Evolutionary conservation across 2,329 filamentous ascomycete species (phyloP).

Genomic region (Epichloe festucae): DNA sequence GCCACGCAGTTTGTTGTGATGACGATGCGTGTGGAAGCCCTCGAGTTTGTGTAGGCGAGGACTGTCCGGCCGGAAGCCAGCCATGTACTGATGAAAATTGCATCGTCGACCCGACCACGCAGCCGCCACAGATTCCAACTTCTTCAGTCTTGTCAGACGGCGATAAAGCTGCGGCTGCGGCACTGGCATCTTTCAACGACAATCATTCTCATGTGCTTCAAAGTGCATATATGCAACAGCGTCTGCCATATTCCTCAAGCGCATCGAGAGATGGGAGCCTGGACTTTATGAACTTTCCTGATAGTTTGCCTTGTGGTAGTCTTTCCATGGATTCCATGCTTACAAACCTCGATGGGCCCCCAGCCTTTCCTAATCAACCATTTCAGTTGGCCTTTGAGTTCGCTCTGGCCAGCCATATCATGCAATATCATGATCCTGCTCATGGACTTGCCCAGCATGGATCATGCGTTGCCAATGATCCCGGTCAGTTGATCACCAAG

Average conservation of each 20-base stretch:
- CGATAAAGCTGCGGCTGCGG: constrained; percentile 17
- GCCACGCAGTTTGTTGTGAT: constrained; percentile 22
- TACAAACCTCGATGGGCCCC: constrained; percentile 2
- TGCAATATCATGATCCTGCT: constrained; percentile 17
- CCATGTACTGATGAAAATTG: constrained; percentile 25
- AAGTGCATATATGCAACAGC: constrained; percentile 6
- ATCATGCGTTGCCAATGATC: constrained; percentile 17
- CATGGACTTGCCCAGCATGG: constrained; percentile 11
- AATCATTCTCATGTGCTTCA: constrained; percentile 7
- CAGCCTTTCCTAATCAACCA: constrained; percentile 7
- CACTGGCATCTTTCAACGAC: constrained; percentile 19
- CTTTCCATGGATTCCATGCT: constrained; percentile 11
- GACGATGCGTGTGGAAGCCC: constrained; percentile 20
- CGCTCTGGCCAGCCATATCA: constrained; percentile 16
- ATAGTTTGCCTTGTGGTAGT: constrained; percentile 11
- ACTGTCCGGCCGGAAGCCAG: constrained; percentile 22
- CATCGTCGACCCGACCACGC: constrained; percentile 11
- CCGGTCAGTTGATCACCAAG: constrained; percentile 11
- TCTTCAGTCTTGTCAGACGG: constrained; percentile 8
- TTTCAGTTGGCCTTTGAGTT: constrained; percentile 12
- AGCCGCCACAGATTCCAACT: neutral
- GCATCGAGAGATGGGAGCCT: constrained; percentile 2
- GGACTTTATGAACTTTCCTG: constrained; percentile 6
- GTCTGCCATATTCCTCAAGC: constrained; percentile 1
- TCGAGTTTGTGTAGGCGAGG: constrained; percentile 14